Evolutionary conservation across 2,329 filamentous ascomycete genomes (phyloP).

Genomic region (Penicillium verrucosum): DNA sequence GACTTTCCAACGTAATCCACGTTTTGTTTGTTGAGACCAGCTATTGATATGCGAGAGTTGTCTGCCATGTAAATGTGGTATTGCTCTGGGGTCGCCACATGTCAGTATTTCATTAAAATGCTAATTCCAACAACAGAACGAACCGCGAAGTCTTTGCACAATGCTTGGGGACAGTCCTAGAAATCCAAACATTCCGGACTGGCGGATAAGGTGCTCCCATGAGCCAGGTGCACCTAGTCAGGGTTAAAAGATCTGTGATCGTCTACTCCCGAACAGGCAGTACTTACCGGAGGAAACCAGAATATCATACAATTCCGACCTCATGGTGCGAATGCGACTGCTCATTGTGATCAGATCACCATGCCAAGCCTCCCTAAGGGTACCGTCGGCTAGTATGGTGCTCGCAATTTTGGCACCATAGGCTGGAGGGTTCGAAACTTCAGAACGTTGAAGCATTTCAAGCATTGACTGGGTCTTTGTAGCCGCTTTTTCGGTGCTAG

Average conservation of each 20-base stretch:
- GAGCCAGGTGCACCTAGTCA: slow-evolving; percentile 74
- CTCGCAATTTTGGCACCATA: slow-evolving; percentile 86
- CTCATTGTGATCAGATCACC: slow-evolving; percentile 86
- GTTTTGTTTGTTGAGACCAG: slow-evolving; percentile 69
- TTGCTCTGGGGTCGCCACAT: slow-evolving; percentile 27
- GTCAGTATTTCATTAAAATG: slow-evolving; percentile 1
- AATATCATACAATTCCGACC: slow-evolving; percentile 68
- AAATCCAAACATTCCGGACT: slow-evolving; percentile 98
- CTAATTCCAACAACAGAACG: background rate
- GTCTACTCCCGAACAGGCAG: background rate
- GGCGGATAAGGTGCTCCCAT: slow-evolving; percentile 59
- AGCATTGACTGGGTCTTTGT: slow-evolving; percentile 19
- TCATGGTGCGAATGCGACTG: slow-evolving; percentile 87
- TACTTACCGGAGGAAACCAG: slow-evolving; percentile 42
- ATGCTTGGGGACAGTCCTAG: slow-evolving; percentile 47
- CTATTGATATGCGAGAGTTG: slow-evolving; percentile 95
- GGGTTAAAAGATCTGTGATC: slow-evolving; percentile 43
- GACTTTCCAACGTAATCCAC: slow-evolving; percentile 29
- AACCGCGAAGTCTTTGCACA: slow-evolving; percentile 38
- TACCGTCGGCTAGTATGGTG: slow-evolving; percentile 71
- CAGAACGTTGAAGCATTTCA: slow-evolving; percentile 65
- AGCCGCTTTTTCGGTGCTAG: slow-evolving; percentile 9
- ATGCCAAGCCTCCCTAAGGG: slow-evolving; percentile 82
- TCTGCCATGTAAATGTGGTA: slow-evolving; percentile 56
- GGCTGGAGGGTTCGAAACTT: slow-evolving; percentile 91